Conservation (phyloP, 1,139 yeast species). For the Pichia sp. region DNA sequence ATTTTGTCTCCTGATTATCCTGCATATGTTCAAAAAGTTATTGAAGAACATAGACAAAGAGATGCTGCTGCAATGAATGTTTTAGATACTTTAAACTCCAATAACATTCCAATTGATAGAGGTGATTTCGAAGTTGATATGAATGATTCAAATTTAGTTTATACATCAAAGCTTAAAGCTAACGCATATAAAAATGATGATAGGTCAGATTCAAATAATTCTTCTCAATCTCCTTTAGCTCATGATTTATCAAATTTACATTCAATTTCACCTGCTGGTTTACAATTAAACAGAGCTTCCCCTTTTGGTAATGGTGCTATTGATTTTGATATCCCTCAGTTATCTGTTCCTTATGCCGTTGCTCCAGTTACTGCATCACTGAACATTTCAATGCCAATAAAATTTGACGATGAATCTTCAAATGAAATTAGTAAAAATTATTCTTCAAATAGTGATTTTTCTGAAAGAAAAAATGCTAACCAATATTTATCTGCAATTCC, state of each 20-base stretch:
- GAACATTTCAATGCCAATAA: conserved; percentile 17
- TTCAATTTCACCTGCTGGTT: conserved; percentile 26
- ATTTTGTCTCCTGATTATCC: conserved; percentile 65
- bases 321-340: conserved; percentile 42
- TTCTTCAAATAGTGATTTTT: conserved; percentile 6
- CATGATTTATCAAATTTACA: conserved; percentile 12
- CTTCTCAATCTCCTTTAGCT: conserved; percentile 7
- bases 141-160: conserved; percentile 7
- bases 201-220: not conserved
- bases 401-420: not conserved
- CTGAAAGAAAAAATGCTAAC: conserved; percentile 4
- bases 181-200: not conserved
- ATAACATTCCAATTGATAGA: conserved; percentile 10
- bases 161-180: conserved; percentile 7
- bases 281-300: conserved; percentile 27
- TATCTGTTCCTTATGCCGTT: conserved; percentile 62
- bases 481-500: conserved; percentile 16
- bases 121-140: conserved; percentile 9
- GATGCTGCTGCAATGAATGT: conserved; percentile 25
- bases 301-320: conserved; percentile 44
- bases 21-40: conserved; percentile 55
- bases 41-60: conserved; percentile 29
- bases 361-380: conserved; percentile 75
- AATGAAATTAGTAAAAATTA: conserved; percentile 1
- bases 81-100: not conserved